Conservation (phyloP, 192 early-diverging fungal genomes). For the Gonapodya prolifera region DNA sequence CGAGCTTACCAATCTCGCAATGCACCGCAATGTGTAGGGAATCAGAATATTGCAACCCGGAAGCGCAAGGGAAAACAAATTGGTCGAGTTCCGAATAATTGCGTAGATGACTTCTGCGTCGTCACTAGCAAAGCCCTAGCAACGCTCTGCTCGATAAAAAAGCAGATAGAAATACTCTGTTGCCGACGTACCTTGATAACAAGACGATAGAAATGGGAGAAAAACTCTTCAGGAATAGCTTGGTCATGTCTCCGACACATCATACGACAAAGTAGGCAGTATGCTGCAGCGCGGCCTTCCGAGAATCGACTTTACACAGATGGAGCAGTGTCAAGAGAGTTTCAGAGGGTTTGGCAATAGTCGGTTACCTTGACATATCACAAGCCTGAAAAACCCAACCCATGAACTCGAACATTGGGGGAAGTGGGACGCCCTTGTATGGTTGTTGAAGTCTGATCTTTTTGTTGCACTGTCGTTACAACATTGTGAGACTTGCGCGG, state of each 20-base stretch:
- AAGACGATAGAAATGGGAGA: conserved; percentile 56
- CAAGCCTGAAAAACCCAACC: conserved; percentile 68
- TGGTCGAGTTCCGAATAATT: conserved; percentile 53
- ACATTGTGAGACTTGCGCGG: not conserved
- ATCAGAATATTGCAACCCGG: conserved; percentile 59
- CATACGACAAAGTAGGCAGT: conserved; percentile 57
- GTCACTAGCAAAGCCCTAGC: conserved; percentile 38
- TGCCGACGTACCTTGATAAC: conserved; percentile 43
- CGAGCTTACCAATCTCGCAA: conserved; percentile 37
- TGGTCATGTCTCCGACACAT: conserved; percentile 68
- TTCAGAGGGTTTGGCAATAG: not conserved
- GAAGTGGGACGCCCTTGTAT: conserved; percentile 38
- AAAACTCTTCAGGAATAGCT: conserved; percentile 34
- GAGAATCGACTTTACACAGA: conserved; percentile 36
- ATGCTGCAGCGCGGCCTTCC: conserved; percentile 50
- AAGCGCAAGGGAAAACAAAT: conserved; percentile 49
- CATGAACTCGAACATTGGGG: conserved; percentile 59
- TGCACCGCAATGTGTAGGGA: conserved; percentile 44
- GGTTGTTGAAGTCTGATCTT: conserved; percentile 43
- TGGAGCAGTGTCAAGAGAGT: not conserved
- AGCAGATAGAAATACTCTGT: not conserved
- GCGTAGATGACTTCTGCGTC: conserved; percentile 44
- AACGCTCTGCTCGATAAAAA: not conserved
- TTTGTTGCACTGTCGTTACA: not conserved
- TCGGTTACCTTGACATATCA: conserved; percentile 38